These are phyloP conservation scores for Sarcodon sp. DNA, from an alignment of 768 basidiomycete species.

Conservation along the genomic window DNA sequence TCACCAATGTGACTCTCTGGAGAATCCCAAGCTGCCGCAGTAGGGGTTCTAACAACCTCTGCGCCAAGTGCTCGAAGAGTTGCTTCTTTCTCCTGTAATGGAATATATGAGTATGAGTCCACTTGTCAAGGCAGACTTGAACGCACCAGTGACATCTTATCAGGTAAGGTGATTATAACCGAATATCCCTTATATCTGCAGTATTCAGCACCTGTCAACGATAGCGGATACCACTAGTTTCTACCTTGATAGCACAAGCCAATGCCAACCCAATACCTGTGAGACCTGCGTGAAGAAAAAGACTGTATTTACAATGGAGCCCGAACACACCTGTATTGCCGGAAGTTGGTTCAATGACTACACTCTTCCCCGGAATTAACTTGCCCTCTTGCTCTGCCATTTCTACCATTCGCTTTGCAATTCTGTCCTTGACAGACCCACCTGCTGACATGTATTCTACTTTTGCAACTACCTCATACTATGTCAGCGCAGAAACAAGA, in stretches of 20 bases:
- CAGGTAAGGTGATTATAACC: constrained; percentile 80
- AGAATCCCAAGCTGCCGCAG: constrained; percentile 78
- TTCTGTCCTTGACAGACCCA: constrained; percentile 92
- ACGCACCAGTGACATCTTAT: constrained; percentile 83
- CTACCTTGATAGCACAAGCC: constrained; percentile 87
- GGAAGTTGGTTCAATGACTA: constrained; percentile 92
- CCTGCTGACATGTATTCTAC: constrained; percentile 85
- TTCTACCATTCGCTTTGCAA: constrained; percentile 93
- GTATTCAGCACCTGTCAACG: constrained; percentile 52
- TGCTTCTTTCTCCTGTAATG: constrained; percentile 76
- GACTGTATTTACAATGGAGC: neutral
- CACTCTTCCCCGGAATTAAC: constrained; percentile 76
- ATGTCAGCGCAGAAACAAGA: neutral
- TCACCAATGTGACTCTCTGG: constrained; percentile 89
- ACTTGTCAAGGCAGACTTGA: neutral
- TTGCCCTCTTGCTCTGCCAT: constrained; percentile 84
- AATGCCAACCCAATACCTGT: constrained; percentile 88
- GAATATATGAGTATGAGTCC: neutral
- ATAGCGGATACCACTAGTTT: constrained; percentile 1
- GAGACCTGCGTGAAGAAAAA: neutral
- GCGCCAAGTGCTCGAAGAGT: constrained; percentile 86
- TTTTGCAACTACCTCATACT: constrained; percentile 54
- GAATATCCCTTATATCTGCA: constrained; percentile 78
- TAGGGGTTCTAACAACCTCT: constrained; percentile 89
- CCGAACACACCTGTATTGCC: constrained; percentile 76